Evolutionary conservation across 2,329 filamentous ascomycete species (phyloP).

Genomic region (Coniochaeta sp.): DNA sequence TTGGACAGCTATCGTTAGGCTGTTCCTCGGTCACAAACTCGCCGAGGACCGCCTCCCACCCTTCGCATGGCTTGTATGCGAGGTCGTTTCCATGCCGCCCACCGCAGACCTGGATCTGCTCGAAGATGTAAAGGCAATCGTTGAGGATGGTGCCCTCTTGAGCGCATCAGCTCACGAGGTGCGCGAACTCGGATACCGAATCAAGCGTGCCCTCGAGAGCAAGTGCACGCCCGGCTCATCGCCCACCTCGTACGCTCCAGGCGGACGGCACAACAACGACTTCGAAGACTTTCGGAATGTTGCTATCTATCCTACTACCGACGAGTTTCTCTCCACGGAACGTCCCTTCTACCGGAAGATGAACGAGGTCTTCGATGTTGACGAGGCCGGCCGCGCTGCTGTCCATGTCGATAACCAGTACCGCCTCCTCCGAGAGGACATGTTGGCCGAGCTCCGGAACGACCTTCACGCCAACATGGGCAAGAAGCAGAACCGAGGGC

Average conservation of each 20-base stretch:
- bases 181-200: conserved; percentile 20
- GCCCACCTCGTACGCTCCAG: conserved; percentile 29
- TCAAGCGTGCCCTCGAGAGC: conserved; percentile 28
- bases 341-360: conserved; percentile 48
- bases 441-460: conserved; percentile 58
- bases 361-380: conserved; percentile 35
- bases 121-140: conserved; percentile 13
- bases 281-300: conserved; percentile 53
- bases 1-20: conserved; percentile 40
- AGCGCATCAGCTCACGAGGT: conserved; percentile 18
- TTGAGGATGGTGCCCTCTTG: conserved; percentile 16
- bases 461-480: conserved; percentile 46
- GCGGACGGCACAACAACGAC: conserved; percentile 71
- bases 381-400: conserved; percentile 27
- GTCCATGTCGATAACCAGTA: conserved; percentile 65
- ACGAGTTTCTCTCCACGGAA: conserved; percentile 51
- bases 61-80: conserved; percentile 41
- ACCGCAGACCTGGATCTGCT: conserved; percentile 13
- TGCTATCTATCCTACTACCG: conserved; percentile 56
- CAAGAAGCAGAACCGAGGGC: conserved; percentile 31
- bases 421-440: conserved; percentile 63
- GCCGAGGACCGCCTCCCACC: conserved; percentile 21
- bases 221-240: conserved; percentile 12
- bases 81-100: conserved; percentile 33
- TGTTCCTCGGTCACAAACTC: conserved; percentile 21